These are phyloP conservation scores for Phylloporus sp. DNA, from an alignment of 768 basidiomycete species.

Conservation along the genomic window DNA sequence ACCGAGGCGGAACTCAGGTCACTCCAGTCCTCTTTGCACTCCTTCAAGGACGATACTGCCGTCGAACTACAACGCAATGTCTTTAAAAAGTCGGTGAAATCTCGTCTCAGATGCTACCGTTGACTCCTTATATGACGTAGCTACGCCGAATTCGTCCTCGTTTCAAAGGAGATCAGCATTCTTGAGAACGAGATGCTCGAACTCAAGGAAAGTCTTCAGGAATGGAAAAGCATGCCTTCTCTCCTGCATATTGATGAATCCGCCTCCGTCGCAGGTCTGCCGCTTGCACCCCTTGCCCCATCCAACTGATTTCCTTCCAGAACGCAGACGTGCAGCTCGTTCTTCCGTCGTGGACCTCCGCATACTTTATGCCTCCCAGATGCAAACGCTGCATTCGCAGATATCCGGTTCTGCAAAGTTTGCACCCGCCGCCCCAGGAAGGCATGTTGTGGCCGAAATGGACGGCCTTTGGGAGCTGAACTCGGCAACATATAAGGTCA, in stretches of 20 bases:
- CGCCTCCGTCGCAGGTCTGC: slow-evolving; percentile 52
- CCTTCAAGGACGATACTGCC: slow-evolving; percentile 68
- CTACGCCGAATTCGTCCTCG: slow-evolving; percentile 94
- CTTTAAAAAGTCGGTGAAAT: slow-evolving; percentile 76
- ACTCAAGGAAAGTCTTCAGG: slow-evolving; percentile 87
- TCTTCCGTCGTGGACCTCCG: slow-evolving; percentile 96
- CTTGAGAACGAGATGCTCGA: slow-evolving; percentile 98
- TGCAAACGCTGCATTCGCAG: slow-evolving; percentile 83
- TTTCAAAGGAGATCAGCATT: slow-evolving; percentile 95
- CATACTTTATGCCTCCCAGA: slow-evolving; percentile 90
- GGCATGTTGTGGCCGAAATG: slow-evolving; percentile 87
- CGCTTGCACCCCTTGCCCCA: slow-evolving; percentile 24
- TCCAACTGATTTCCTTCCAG: slow-evolving; percentile 23
- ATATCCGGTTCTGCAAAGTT: slow-evolving; percentile 96
- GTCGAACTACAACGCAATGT: slow-evolving; percentile 86
- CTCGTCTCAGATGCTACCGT: background rate
- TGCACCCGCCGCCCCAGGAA: slow-evolving; percentile 83
- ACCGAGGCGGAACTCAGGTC: slow-evolving; percentile 77
- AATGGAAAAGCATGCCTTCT: slow-evolving; percentile 96
- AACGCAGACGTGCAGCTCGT: slow-evolving; percentile 61
- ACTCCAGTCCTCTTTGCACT: slow-evolving; percentile 71
- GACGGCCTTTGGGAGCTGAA: slow-evolving; percentile 82
- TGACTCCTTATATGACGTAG: slow-evolving; percentile 39
- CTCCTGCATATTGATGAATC: slow-evolving; percentile 87
- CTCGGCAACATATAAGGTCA: slow-evolving; percentile 91